Evolutionary conservation across 176 grass and related monocot species (phyloP), one percentile per base, ranked within the genome.

Genomic region (Saccharum officinarum): DNA sequence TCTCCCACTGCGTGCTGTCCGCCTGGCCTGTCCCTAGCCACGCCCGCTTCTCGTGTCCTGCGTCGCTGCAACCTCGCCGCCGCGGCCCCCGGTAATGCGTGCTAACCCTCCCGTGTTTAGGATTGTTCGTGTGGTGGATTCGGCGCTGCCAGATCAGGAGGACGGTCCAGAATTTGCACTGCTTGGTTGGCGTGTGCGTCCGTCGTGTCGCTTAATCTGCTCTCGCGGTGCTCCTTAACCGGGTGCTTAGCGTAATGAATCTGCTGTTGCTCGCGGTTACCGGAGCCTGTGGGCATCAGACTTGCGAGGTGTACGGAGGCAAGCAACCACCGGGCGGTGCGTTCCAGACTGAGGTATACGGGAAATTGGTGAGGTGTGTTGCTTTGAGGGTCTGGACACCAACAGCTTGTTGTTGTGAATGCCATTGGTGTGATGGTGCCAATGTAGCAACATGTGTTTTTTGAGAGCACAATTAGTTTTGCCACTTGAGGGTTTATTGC

Each of bases 81-180:
- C 33, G 79, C 64, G 36, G 14, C 61, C 23, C 52, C 44, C 31
- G 79, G 73, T 86, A 86, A 85, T 84, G 87, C 86, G 84, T 76
- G 17, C 50, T 54, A 54, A 54, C 50, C 50, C 50, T 54, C 50
- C 50, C 59, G 72, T 50, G 46, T 28, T 41, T 17, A 26, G 50
- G 80, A 86, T 81, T 89, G 57, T 67, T 57, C 75, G 38, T 30
- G 36, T 59, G 67, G 64, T 78, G 52, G 83, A 76, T 86, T 80
- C 72, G 28, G 67, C 44, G 84, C 73, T 42, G 84, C 40, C 82
- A 82, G 88, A 90, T 90, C 67, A 54, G 50, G 50, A 83, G 79
- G 20, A 22, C 69, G 36, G 60, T 59, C 46, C 72, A 79, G 82
- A 86, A 92, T 90, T 90, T 68, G 74, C 80, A 83, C 60, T 69